Evolutionary conservation across 2,329 filamentous ascomycete species (phyloP).

Genomic region (Aspergillus pseudonomiae): DNA sequence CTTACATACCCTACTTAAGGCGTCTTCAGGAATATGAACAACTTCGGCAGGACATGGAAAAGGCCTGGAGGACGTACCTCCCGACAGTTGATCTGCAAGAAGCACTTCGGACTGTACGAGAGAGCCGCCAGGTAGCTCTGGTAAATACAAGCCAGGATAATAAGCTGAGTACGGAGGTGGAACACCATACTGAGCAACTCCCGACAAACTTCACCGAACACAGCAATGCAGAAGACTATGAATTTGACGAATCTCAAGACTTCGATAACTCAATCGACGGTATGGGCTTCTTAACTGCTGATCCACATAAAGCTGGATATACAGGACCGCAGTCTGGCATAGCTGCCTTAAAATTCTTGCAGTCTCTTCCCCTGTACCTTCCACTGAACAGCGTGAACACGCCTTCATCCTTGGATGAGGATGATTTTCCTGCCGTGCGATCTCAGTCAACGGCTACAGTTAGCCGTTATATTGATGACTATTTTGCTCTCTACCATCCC

Average conservation of each 20-base stretch:
- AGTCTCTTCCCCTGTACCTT: constrained; percentile 22
- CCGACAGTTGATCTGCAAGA: constrained; percentile 22
- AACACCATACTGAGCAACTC: constrained; percentile 22
- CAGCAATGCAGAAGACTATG: constrained; percentile 25
- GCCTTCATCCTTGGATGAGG: constrained; percentile 22
- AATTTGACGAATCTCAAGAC: constrained; percentile 26
- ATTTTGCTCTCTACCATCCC: constrained; percentile 22
- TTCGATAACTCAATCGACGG: constrained; percentile 25
- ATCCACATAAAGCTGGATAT: constrained; percentile 23
- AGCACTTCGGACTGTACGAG: constrained; percentile 16
- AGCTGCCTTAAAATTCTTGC: constrained; percentile 22
- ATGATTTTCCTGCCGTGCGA: constrained; percentile 7
- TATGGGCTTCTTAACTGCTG: constrained; percentile 23
- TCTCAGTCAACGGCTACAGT: constrained; percentile 8
- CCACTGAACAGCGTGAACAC: constrained; percentile 21
- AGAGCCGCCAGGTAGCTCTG: background rate
- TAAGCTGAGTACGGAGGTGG: constrained; percentile 16
- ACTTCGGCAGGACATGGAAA: constrained; percentile 17
- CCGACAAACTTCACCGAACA: constrained; percentile 19
- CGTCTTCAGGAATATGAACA: constrained; percentile 20
- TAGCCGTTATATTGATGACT: constrained; percentile 20
- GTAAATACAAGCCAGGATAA: constrained; percentile 2
- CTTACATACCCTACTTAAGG: background rate
- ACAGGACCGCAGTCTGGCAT: constrained; percentile 23
- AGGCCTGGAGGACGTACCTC: constrained; percentile 19